Evolutionary conservation across 108 stramenopile species (phyloP).

Genomic region (Skeletonema potamos): DNA sequence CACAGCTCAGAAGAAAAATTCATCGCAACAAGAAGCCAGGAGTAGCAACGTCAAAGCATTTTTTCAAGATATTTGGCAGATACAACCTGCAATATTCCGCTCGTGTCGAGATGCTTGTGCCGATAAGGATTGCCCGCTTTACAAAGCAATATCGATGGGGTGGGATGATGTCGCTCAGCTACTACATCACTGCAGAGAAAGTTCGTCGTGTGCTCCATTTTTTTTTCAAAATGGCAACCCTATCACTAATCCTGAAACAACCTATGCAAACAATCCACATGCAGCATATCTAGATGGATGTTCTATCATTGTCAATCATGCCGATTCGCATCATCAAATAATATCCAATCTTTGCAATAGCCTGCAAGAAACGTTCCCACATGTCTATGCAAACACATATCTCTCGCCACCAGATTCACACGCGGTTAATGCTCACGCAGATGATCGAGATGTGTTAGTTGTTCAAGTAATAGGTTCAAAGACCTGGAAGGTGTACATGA

Average conservation of each 20-base stretch:
- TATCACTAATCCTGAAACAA: slow-evolving; percentile 31
- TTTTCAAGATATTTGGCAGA: slow-evolving; percentile 48
- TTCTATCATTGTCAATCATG: slow-evolving; percentile 80
- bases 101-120: slow-evolving; percentile 9
- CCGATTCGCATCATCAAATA: slow-evolving; percentile 50
- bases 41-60: slow-evolving; percentile 7
- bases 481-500: slow-evolving; percentile 73
- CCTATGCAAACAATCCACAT: slow-evolving; percentile 59
- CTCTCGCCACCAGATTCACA: slow-evolving; percentile 76
- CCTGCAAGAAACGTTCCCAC: slow-evolving; percentile 65
- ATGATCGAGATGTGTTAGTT: slow-evolving; percentile 90
- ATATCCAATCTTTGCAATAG: slow-evolving; percentile 68
- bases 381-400: slow-evolving; percentile 82
- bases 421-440: slow-evolving; percentile 82
- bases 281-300: slow-evolving; percentile 77
- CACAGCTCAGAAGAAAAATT: not conserved
- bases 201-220: slow-evolving; percentile 25
- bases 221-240: slow-evolving; percentile 55
- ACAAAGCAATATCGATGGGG: slow-evolving; percentile 27
- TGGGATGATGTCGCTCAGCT: slow-evolving; percentile 53
- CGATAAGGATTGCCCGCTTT: slow-evolving; percentile 15
- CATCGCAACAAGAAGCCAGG: not conserved
- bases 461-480: slow-evolving; percentile 78
- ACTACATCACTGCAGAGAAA: slow-evolving; percentile 38
- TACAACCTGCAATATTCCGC: slow-evolving; percentile 35